Conservation (phyloP, 345 rosid species). For the Gossypium anomalum region DNA sequence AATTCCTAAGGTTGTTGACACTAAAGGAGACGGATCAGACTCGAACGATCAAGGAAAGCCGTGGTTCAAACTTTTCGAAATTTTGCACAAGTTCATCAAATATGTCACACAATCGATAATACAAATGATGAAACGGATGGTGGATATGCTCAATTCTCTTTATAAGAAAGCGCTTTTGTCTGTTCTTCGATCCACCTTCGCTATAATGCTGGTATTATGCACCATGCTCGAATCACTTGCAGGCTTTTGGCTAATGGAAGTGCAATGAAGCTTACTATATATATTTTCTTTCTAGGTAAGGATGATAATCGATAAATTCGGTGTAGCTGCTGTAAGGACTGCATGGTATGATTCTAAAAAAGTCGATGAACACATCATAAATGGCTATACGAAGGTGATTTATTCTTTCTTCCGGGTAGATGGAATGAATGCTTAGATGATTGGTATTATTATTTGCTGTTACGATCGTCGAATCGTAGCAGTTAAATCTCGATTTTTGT, state of each 20-base stretch:
- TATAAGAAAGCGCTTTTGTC: constrained; percentile 61
- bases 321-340: constrained; percentile 53
- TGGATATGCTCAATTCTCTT: constrained; percentile 40
- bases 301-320: constrained; percentile 62
- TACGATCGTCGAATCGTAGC: background rate
- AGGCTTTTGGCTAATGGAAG: background rate
- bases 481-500: constrained; percentile 10
- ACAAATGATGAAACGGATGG: constrained; percentile 45
- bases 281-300: constrained; percentile 42
- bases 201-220: constrained; percentile 61
- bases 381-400: constrained; percentile 80
- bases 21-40: constrained; percentile 26
- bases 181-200: constrained; percentile 55
- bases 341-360: constrained; percentile 71
- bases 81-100: constrained; percentile 35
- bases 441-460: background rate
- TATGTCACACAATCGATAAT: constrained; percentile 27
- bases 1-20: constrained; percentile 21
- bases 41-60: constrained; percentile 23
- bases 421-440: background rate
- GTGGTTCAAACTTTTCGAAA: constrained; percentile 29
- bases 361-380: constrained; percentile 46
- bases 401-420: background rate
- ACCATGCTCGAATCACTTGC: background rate
- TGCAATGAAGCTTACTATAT: constrained; percentile 6